Conservation (phyloP, 306 rosid genomes). For the Dalbergia cultrata region DNA sequence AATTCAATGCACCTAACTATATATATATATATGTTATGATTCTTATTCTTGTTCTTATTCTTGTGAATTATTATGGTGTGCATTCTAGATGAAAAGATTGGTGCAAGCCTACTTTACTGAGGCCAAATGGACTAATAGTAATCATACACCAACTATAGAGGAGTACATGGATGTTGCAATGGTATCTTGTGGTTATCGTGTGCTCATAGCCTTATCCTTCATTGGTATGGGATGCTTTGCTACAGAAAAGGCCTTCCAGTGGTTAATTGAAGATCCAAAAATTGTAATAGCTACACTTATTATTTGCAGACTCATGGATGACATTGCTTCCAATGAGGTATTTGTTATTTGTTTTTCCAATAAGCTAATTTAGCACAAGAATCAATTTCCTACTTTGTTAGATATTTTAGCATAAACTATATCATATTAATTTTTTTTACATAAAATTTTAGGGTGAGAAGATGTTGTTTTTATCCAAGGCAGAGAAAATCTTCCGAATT, state of each 20-base stretch:
- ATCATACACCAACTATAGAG: not conserved
- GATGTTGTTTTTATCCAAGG: too few species aligned
- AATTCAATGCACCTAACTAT: too few species aligned
- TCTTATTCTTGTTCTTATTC: too few species aligned
- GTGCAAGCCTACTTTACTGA: not conserved
- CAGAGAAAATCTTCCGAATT: too few species aligned
- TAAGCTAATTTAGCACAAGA: not conserved
- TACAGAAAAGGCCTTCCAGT: constrained; percentile 39
- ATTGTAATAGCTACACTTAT: too few species aligned
- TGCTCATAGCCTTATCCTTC: not conserved
- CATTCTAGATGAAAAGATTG: not conserved
- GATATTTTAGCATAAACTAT: too few species aligned
- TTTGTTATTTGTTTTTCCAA: too few species aligned
- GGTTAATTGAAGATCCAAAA: constrained; percentile 7
- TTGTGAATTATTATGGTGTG: too few species aligned
- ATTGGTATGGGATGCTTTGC: not conserved
- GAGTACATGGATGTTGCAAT: not conserved
- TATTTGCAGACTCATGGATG: too few species aligned
- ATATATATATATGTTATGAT: too few species aligned
- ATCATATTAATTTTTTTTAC: too few species aligned
- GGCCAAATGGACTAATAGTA: not conserved
- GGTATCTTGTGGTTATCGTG: not conserved
- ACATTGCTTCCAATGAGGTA: constrained; percentile 41
- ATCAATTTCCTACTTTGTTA: not conserved
- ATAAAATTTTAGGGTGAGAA: too few species aligned